A percentile compares a stretch with the other conserved stretches of the same genome.
Conservation (phyloP, 208 protist species). For the Angomonas ambiguus region DNA sequence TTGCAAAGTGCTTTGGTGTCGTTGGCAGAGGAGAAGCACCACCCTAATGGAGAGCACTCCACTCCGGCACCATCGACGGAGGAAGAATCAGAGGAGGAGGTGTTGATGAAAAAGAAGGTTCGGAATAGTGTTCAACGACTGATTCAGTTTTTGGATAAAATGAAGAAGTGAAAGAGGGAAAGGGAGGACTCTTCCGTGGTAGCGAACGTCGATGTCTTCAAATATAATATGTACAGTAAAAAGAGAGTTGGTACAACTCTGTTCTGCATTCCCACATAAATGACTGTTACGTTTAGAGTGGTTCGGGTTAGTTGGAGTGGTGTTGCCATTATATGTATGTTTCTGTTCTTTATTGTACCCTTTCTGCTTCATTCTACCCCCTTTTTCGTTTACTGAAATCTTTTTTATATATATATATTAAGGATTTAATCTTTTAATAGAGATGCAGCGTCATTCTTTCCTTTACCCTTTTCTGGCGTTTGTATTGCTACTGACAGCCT, state of each 20-base stretch:
- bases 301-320: background rate
- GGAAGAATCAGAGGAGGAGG: constrained; percentile 6
- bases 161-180: constrained; percentile 5
- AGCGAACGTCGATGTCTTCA: too few species aligned
- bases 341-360: too few species aligned
- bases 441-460: background rate
- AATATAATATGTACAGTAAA: background rate
- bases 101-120: background rate
- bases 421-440: background rate
- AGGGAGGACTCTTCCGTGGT: too few species aligned
- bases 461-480: constrained; percentile 8
- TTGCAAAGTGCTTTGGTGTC: constrained; percentile 8
- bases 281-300: too few species aligned
- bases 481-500: constrained; percentile 18
- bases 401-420: constrained; percentile 9
- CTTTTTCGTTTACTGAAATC: background rate
- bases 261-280: background rate
- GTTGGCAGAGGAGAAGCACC: background rate
- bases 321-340: too few species aligned
- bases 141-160: constrained; percentile 18
- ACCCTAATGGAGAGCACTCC: background rate
- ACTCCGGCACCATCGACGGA: background rate
- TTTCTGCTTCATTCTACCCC: background rate
- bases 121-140: constrained; percentile 27
- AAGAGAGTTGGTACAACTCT: background rate